Percentiles rank a stretch among this genome's conserved stretches.
Evolutionary conservation across 2,329 filamentous ascomycete genomes (phyloP).

Genomic region (Hymenoscyphus salicellus): DNA sequence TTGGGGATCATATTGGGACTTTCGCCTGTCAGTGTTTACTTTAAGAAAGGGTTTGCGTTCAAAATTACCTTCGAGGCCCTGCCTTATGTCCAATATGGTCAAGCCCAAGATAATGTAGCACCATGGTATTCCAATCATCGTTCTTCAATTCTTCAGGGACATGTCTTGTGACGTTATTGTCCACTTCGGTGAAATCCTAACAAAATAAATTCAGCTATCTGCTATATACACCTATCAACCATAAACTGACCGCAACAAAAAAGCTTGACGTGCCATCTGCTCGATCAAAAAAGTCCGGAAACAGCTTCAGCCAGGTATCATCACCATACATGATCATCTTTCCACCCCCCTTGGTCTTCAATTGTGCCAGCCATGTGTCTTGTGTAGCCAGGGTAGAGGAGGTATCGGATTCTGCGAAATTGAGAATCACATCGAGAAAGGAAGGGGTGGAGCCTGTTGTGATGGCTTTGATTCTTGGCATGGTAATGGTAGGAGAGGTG

Average conservation of each 20-base stretch:
- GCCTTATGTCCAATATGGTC: conserved; percentile 98
- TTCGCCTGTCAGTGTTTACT: conserved; percentile 19
- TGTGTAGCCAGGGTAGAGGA: conserved; percentile 82
- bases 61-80: conserved; percentile 70
- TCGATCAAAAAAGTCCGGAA: conserved; percentile 82
- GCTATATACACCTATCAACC: conserved; percentile 25
- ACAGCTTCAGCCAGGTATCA: conserved; percentile 97
- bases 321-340: conserved; percentile 94
- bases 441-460: conserved; percentile 98
- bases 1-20: conserved; percentile 91
- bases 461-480: conserved; percentile 95
- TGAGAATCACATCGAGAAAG: conserved; percentile 93
- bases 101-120: conserved; percentile 91
- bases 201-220: conserved; percentile 30
- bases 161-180: conserved; percentile 94
- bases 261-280: conserved; percentile 95
- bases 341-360: conserved; percentile 68
- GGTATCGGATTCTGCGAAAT: conserved; percentile 91
- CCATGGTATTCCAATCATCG: conserved; percentile 86
- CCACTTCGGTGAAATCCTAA: conserved; percentile 95
- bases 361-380: conserved; percentile 94
- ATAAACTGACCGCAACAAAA: conserved; percentile 80
- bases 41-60: neutral
- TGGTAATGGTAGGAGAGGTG: conserved; percentile 94
- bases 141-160: conserved; percentile 71